Evolutionary conservation across 768 basidiomycete species (phyloP).

Genomic region (Suillus lakei): DNA sequence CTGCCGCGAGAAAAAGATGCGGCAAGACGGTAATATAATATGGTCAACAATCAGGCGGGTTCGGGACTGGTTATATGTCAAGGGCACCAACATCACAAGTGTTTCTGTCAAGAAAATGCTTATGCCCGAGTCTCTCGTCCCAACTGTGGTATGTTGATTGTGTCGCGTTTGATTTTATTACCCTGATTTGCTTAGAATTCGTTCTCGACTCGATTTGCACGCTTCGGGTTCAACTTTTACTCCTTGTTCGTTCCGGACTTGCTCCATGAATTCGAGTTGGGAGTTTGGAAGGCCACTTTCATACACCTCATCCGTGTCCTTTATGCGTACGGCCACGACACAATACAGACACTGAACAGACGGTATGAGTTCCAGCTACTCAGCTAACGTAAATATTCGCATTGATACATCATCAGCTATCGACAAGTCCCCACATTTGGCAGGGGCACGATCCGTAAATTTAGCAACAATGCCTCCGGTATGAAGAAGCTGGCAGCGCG

Average conservation of each 20-base stretch:
- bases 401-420: slow-evolving; percentile 24
- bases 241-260: slow-evolving; percentile 33
- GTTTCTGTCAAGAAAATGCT: not conserved
- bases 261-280: slow-evolving; percentile 40
- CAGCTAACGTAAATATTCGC: too few relatives aligned
- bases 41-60: slow-evolving; percentile 4
- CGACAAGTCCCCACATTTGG: slow-evolving; percentile 38
- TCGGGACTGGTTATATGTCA: slow-evolving; percentile 9
- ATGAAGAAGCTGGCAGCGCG: slow-evolving; percentile 41
- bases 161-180: too few relatives aligned
- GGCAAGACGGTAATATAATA: slow-evolving; percentile 1
- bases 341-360: too few relatives aligned
- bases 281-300: slow-evolving; percentile 36
- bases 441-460: slow-evolving; percentile 31
- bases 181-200: slow-evolving; percentile 34
- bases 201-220: slow-evolving; percentile 27
- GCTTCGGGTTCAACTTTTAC: slow-evolving; percentile 31
- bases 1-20: not conserved
- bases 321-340: too few relatives aligned
- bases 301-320: slow-evolving; percentile 32
- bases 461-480: slow-evolving; percentile 35
- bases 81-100: slow-evolving; percentile 7
- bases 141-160: slow-evolving; percentile 24
- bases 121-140: slow-evolving; percentile 14
- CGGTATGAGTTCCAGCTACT: too few relatives aligned